Percentiles rank a stretch among this genome's conserved stretches.
Evolutionary conservation across 371 early-diverging fungal species (phyloP).

Genomic region (Gilbertella persicaria): DNA sequence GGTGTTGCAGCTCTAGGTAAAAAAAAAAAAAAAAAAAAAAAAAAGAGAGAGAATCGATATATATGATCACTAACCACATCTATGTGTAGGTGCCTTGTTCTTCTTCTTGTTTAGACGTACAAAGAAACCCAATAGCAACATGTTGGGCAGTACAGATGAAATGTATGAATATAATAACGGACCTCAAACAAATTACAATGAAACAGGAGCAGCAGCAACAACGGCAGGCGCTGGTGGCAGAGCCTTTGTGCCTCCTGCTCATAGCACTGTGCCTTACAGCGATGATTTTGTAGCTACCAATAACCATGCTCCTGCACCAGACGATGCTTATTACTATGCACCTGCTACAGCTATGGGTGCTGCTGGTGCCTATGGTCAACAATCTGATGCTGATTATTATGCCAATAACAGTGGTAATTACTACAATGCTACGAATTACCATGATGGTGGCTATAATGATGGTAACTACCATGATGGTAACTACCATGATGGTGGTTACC

Average conservation of each 20-base stretch:
- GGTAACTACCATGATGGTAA: background rate
- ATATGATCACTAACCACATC: background rate
- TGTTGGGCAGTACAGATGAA: background rate
- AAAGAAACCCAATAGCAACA: background rate
- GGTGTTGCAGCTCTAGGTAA: slow-evolving; percentile 1
- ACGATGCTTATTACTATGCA: background rate
- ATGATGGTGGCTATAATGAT: background rate
- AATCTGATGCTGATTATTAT: background rate
- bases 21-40: background rate
- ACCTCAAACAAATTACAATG: background rate
- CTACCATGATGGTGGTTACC: background rate
- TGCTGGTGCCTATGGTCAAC: background rate
- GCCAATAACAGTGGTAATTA: background rate
- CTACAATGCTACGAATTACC: too few species aligned
- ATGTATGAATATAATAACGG: background rate
- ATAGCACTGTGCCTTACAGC: background rate
- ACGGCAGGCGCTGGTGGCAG: background rate
- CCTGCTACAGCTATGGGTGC: background rate
- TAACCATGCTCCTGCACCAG: background rate
- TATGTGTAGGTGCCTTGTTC: background rate
- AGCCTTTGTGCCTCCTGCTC: background rate
- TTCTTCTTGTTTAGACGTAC: background rate
- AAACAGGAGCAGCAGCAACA: background rate
- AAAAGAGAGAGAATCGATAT: too few species aligned
- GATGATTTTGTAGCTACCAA: background rate